A percentile compares a stretch with the other conserved stretches of the same genome.
phyloP scores from a whole-genome alignment of 192 early-diverging fungal species.

The Glomus cerebriforme region DNA sequence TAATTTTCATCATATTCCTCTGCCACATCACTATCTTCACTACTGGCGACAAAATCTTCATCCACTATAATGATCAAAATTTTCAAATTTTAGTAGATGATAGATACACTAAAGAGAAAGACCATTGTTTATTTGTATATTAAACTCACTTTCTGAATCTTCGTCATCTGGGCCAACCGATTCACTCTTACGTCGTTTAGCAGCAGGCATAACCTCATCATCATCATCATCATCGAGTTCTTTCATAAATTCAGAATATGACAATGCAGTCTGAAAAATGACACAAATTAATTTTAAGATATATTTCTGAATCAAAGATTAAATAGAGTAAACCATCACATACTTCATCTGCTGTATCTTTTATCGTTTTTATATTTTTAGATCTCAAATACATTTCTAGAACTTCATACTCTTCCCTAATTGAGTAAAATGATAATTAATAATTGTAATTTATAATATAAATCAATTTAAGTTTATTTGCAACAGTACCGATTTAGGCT shows the following conservation, averaged over 20 bases:
- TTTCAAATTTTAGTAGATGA: neutral
- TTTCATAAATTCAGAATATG: constrained; percentile 33
- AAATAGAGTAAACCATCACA: constrained; percentile 35
- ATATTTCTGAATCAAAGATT: neutral
- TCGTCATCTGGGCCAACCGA: constrained; percentile 54
- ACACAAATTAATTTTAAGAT: constrained; percentile 34
- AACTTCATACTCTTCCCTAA: constrained; percentile 80
- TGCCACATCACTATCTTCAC: constrained; percentile 73
- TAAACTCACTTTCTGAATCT: constrained; percentile 45
- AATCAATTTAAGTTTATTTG: neutral
- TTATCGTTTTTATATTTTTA: constrained; percentile 80
- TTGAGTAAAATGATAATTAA: constrained; percentile 26
- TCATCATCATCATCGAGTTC: constrained; percentile 55
- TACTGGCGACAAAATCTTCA: constrained; percentile 83
- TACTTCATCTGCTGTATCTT: constrained; percentile 46
- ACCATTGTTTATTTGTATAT: neutral
- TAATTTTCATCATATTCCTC: constrained; percentile 76
- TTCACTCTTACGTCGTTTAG: constrained; percentile 33
- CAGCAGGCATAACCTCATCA: constrained; percentile 50
- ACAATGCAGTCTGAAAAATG: constrained; percentile 31
- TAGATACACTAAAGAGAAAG: neutral
- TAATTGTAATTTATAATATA: neutral
- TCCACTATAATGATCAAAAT: constrained; percentile 55
- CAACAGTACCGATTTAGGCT: constrained; percentile 69
- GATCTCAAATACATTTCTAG: constrained; percentile 80